A percentile compares a stretch with the other conserved stretches of the same genome.
phyloP scores from a whole-genome alignment of 2,329 filamentous ascomycete species.

The Colletotrichum ledebouriae region DNA sequence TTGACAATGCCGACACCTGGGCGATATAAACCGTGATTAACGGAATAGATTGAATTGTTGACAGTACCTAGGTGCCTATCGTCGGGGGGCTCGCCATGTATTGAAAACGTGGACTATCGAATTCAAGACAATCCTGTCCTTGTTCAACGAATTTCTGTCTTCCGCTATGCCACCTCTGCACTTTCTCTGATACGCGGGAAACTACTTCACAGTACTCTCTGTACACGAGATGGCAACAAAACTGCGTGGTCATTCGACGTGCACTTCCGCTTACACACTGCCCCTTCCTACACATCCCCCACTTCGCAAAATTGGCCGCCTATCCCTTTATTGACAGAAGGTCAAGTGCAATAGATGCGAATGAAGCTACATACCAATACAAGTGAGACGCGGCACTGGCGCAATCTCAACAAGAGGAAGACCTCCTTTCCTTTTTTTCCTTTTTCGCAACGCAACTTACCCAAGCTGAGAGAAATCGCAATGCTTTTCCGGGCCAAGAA shows the following conservation, averaged over 20 bases:
- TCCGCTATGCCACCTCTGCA: slow-evolving; percentile 2
- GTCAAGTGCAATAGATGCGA: no score
- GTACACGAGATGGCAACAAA: slow-evolving; percentile 1
- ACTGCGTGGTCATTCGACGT: not conserved
- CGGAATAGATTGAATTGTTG: not conserved
- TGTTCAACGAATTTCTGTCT: slow-evolving; percentile 14
- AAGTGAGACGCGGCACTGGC: not conserved
- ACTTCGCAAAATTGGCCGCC: not conserved
- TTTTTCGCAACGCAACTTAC: not conserved
- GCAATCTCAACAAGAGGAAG: not conserved
- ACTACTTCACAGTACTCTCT: no score
- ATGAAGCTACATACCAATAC: not conserved
- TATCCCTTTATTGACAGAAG: slow-evolving; percentile 7
- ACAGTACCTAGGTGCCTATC: not conserved
- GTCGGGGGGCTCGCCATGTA: slow-evolving; percentile 1
- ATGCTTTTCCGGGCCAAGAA: not conserved
- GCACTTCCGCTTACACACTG: no score
- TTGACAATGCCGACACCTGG: slow-evolving; percentile 5
- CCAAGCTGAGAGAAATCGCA: slow-evolving; percentile 2
- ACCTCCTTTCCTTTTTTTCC: not conserved
- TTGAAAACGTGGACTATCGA: slow-evolving; percentile 14
- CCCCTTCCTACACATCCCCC: no score
- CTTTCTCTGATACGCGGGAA: slow-evolving; percentile 3
- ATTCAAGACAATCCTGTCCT: slow-evolving; percentile 17
- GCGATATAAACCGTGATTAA: not conserved